phyloP scores from a whole-genome alignment of 2,329 filamentous ascomycete genomes.

The Xylariomycetidae sp. region DNA sequence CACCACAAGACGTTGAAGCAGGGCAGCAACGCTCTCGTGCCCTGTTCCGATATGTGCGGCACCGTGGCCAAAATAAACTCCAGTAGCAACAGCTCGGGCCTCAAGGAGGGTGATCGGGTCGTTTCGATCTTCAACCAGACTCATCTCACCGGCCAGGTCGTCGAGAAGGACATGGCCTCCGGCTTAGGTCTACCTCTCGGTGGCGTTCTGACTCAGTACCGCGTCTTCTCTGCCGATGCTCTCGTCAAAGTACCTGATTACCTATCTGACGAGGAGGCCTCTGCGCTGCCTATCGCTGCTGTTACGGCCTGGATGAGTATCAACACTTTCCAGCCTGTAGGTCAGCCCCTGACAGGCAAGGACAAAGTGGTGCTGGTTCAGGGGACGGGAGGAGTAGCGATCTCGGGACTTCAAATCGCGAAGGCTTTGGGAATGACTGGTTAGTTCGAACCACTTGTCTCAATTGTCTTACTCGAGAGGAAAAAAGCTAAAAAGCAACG shows the following conservation, averaged over 20 bases:
- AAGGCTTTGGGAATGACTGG: constrained; percentile 46
- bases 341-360: constrained; percentile 39
- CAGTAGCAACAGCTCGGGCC: constrained; percentile 34
- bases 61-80: constrained; percentile 47
- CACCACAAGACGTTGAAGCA: constrained; percentile 53
- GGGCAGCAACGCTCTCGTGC: constrained; percentile 45
- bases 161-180: constrained; percentile 46
- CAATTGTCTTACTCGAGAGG: too few relatives aligned
- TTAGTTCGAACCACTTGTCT: too few relatives aligned
- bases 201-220: constrained; percentile 55
- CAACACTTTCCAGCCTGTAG: constrained; percentile 54
- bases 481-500: too few relatives aligned
- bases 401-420: constrained; percentile 50
- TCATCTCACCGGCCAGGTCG: constrained; percentile 55
- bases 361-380: constrained; percentile 46
- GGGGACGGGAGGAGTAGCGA: constrained; percentile 50
- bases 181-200: constrained; percentile 58
- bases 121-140: constrained; percentile 59
- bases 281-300: constrained; percentile 55
- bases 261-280: constrained; percentile 54
- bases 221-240: constrained; percentile 52
- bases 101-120: constrained; percentile 59
- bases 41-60: constrained; percentile 69
- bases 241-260: constrained; percentile 54
- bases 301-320: constrained; percentile 64